Percentiles rank a stretch among this genome's conserved stretches.
Evolutionary conservation across 495 filamentous ascomycete species (phyloP).

Genomic region (Bryoglossum gracile): DNA sequence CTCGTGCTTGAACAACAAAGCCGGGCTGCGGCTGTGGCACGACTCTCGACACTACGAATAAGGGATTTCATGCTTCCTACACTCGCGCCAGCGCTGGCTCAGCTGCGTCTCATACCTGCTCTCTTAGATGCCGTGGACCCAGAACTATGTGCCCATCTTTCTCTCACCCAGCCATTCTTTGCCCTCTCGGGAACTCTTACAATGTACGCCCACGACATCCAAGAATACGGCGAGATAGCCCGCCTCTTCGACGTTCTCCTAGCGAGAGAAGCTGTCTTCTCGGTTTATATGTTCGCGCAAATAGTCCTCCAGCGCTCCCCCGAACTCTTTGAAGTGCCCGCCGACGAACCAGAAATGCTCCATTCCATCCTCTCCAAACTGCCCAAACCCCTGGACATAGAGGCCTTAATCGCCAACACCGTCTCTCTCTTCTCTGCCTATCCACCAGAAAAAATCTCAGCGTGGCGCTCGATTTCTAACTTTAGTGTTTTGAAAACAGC

Average conservation of each 20-base stretch:
- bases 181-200: slow-evolving; percentile 85
- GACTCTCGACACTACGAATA: slow-evolving; percentile 80
- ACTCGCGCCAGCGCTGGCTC: slow-evolving; percentile 69
- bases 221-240: slow-evolving; percentile 78
- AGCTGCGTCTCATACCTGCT: slow-evolving; percentile 76
- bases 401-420: slow-evolving; percentile 61
- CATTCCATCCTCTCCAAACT: slow-evolving; percentile 84
- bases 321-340: slow-evolving; percentile 73
- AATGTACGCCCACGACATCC: slow-evolving; percentile 92
- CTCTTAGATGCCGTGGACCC: slow-evolving; percentile 66
- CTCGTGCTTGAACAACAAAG: slow-evolving; percentile 62
- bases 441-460: slow-evolving; percentile 66
- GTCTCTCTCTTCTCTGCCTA: slow-evolving; percentile 51
- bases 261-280: slow-evolving; percentile 75
- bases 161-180: slow-evolving; percentile 78
- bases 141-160: slow-evolving; percentile 61
- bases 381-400: slow-evolving; percentile 75
- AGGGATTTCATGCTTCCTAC: slow-evolving; percentile 96
- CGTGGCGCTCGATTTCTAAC: slow-evolving; percentile 64
- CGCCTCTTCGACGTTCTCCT: slow-evolving; percentile 87
- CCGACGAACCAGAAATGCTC: slow-evolving; percentile 89
- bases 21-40: slow-evolving; percentile 54
- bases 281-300: slow-evolving; percentile 85
- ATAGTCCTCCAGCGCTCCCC: slow-evolving; percentile 72
- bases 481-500: slow-evolving; percentile 83